Evolutionary conservation across 129 eudicot genomes (phyloP).

Genomic region (Ambrosia artemisiifolia): DNA sequence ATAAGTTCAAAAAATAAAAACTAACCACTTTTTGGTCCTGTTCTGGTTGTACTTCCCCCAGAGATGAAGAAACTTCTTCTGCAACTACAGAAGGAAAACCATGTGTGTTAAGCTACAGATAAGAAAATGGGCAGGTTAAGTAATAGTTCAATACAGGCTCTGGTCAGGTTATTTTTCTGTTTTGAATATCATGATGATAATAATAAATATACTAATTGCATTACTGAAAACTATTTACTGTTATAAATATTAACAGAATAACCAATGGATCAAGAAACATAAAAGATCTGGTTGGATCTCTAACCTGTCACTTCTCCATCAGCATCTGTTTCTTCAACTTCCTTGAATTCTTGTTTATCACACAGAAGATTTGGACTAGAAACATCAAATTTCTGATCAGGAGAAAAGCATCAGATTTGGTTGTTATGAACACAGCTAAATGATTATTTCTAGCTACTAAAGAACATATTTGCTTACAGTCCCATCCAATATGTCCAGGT

Average conservation of each 20-base stretch:
- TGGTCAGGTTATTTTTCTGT: background rate
- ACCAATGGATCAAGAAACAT: background rate
- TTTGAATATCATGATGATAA: background rate
- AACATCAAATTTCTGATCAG: slow-evolving; percentile 31
- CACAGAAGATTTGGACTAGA: slow-evolving; percentile 1
- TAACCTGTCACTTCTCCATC: slow-evolving; percentile 28
- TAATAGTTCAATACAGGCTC: background rate
- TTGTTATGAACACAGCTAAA: background rate
- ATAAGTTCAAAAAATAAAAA: background rate
- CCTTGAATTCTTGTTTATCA: slow-evolving; percentile 30
- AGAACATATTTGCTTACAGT: slow-evolving; percentile 1
- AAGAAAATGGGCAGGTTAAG: background rate
- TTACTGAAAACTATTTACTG: background rate
- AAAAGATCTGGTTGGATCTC: background rate
- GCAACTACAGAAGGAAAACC: slow-evolving; percentile 6
- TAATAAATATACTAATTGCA: background rate
- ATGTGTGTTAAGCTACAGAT: background rate
- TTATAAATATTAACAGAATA: background rate
- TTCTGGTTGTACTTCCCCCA: slow-evolving; percentile 8
- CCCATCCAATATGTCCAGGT: slow-evolving; percentile 1
- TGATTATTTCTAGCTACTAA: background rate
- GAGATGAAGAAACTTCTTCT: slow-evolving; percentile 20
- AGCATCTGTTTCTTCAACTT: slow-evolving; percentile 20
- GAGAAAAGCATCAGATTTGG: background rate
- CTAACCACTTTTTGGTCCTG: slow-evolving; percentile 37